Evolutionary conservation across 2,329 filamentous ascomycete genomes (phyloP).

Genomic region (Metarhizium brunneum): DNA sequence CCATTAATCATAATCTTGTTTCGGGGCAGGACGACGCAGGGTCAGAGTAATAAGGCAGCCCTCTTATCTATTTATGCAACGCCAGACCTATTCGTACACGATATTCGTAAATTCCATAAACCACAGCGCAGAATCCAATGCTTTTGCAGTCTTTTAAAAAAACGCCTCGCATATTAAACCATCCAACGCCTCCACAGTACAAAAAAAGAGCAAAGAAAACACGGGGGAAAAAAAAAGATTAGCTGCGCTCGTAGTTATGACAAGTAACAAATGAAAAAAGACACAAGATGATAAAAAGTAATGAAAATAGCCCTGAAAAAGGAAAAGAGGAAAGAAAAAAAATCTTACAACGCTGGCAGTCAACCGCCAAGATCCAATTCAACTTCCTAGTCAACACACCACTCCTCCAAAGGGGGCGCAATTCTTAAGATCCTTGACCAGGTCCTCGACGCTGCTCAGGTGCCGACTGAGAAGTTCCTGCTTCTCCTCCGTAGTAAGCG

Average conservation of each 20-base stretch:
- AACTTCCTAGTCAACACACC: constrained; percentile 27
- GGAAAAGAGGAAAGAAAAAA: neutral
- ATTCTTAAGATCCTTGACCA: constrained; percentile 75
- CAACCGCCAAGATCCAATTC: too few relatives aligned
- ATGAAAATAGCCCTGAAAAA: neutral
- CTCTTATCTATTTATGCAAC: constrained; percentile 17
- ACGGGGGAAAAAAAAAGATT: too few relatives aligned
- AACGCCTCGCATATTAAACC: constrained; percentile 14
- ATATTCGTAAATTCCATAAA: constrained; percentile 10
- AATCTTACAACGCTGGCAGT: neutral
- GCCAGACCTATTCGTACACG: constrained; percentile 19
- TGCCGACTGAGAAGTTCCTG: constrained; percentile 68
- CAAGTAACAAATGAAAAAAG: neutral
- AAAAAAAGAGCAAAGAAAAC: constrained; percentile 7
- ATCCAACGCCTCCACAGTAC: constrained; percentile 1
- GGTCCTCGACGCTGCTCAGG: constrained; percentile 72
- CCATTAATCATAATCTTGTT: too few relatives aligned
- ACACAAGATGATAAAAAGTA: too few relatives aligned
- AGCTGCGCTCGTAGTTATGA: neutral
- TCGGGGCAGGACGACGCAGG: too few relatives aligned
- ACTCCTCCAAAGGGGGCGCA: constrained; percentile 64
- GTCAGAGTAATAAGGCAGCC: too few relatives aligned
- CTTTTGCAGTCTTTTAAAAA: constrained; percentile 6
- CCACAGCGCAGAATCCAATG: neutral
- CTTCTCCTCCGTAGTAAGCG: constrained; percentile 71